Evolutionary conservation across 2,329 filamentous ascomycete genomes (phyloP).

Genomic region (Knoxdaviesia proteae): DNA sequence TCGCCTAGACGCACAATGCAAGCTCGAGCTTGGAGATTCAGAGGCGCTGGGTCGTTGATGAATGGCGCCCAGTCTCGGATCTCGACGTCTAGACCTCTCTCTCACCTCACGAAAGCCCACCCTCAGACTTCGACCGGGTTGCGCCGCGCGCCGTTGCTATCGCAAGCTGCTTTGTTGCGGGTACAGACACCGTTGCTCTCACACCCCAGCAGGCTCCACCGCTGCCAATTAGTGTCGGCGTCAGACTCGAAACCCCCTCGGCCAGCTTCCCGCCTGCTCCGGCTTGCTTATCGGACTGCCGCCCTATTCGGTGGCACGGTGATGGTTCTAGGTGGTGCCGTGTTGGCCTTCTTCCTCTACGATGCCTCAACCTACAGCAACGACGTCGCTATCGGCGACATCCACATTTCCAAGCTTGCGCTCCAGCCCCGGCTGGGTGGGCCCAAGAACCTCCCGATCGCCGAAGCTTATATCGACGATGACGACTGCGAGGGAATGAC

Average conservation of each 20-base stretch:
- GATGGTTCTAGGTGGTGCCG: slow-evolving; percentile 42
- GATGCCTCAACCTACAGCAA: slow-evolving; percentile 82
- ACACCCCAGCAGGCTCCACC: not conserved
- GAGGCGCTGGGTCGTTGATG: not conserved
- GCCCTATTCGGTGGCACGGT: slow-evolving; percentile 58
- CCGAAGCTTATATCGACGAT: slow-evolving; percentile 73
- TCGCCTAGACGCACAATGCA: too few relatives aligned
- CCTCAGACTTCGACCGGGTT: not conserved
- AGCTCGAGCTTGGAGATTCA: too few relatives aligned
- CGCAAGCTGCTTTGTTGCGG: not conserved
- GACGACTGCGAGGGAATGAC: slow-evolving; percentile 54
- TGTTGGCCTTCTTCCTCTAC: slow-evolving; percentile 79
- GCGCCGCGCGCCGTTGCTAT: too few relatives aligned
- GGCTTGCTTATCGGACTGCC: slow-evolving; percentile 48
- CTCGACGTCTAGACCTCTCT: not conserved
- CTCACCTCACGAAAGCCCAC: not conserved
- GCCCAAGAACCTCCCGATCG: slow-evolving; percentile 86
- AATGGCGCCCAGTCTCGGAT: not conserved
- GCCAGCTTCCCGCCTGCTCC: slow-evolving; percentile 23
- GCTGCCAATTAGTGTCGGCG: not conserved
- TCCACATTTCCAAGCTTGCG: slow-evolving; percentile 68
- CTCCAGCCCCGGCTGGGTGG: slow-evolving; percentile 65
- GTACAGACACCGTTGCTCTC: not conserved
- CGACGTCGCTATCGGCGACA: slow-evolving; percentile 42
- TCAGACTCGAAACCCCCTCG: slow-evolving; percentile 12